Evolutionary conservation across 129 eudicot genomes (phyloP), one percentile per base, ranked within the genome.

Genomic region (Rutidosis leptorrhynchoides): DNA sequence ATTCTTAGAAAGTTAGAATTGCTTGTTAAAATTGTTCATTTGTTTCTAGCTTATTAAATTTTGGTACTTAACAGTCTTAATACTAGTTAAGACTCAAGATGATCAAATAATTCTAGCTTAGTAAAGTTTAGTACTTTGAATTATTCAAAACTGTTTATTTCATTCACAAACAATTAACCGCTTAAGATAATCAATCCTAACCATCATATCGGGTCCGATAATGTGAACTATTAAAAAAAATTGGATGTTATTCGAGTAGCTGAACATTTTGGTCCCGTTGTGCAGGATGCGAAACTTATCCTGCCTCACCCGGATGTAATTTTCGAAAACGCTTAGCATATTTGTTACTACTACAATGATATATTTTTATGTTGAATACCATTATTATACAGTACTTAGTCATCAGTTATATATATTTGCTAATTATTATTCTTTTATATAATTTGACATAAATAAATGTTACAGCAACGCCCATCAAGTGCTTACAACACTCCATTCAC

Each of bases 381-480:
- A n/a, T 54, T 52, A 53, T 2, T 51, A 27, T 19, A n/a, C 19
- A 30, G 3, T 57, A 2, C 17, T 37, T n/a, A 12, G 0, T 19
- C 32, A 8, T 10, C 6, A 23, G 29, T 55, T 10, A 19, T 3
- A 7, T 16, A 65, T 17, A 11, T 25, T 59, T 6, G n/a, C 33
- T 72, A 0, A 71, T 27, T n/a, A n/a, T 14, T 29, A 4, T 35
- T 43, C 64, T 60, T 42, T 32, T 4, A 20, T 17, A 11, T 40
- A 4, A 40, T 24, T 63, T 53, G 58, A 22, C n/a, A n/a, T 68
- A 54, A 7, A 5, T 52, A 40, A 40, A n/a, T 72, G 69, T 53
- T 84, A 77, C 90, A 87, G 95, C 74, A 73, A 81, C 95, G 90
- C 42, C 86, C 95, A 20, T 87, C 95, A 53, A 87, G 95, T 70